A percentile compares a stretch with the other conserved stretches of the same genome.
Conservation (phyloP, 345 rosid species). For the Hibiscus tridactylites region DNA sequence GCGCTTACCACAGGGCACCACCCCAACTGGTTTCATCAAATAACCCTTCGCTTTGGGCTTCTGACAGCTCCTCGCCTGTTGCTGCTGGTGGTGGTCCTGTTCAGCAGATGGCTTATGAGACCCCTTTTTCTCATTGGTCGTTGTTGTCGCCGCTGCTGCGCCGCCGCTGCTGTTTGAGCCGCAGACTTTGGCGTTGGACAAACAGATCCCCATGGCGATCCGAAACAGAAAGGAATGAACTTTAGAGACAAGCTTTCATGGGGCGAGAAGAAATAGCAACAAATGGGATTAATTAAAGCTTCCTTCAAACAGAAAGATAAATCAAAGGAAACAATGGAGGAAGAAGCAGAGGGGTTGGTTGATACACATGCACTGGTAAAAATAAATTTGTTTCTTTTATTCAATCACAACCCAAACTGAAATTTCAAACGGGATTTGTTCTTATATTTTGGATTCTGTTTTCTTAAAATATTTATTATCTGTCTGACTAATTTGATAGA, state of each 20-base stretch:
- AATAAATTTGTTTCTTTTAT: not conserved
- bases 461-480: too few relatives aligned
- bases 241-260: not conserved
- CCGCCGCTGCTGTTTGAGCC: constrained; percentile 40
- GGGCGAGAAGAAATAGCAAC: not conserved
- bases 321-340: not conserved
- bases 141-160: not conserved
- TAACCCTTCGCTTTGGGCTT: not conserved
- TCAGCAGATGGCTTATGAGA: not conserved
- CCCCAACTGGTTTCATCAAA: constrained; percentile 18
- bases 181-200: constrained; percentile 57
- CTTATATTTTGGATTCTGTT: too few relatives aligned
- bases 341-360: not conserved
- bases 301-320: not conserved
- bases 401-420: too few relatives aligned
- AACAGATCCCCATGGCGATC: not conserved
- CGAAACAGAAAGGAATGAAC: not conserved
- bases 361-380: too few relatives aligned
- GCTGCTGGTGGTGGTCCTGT: constrained; percentile 5
- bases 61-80: not conserved
- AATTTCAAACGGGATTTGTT: too few relatives aligned
- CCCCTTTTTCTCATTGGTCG: not conserved
- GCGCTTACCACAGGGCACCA: constrained; percentile 58
- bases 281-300: not conserved
- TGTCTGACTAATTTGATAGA: too few relatives aligned